phyloP scores from a whole-genome alignment of 2,329 filamentous ascomycete species.

The Cladosporium colombiae region DNA sequence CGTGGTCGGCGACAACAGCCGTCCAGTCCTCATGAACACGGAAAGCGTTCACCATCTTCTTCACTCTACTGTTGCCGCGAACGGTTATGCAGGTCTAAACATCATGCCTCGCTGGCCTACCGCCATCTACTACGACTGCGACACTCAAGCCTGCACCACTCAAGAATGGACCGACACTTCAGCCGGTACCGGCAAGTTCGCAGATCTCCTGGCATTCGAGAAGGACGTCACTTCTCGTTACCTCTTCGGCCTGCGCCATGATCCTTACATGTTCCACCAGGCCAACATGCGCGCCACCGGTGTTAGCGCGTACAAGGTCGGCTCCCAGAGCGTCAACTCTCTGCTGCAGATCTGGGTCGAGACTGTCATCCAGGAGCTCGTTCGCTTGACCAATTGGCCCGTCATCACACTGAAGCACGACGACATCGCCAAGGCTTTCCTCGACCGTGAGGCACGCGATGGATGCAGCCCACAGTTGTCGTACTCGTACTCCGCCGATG shows the following conservation, averaged over 20 bases:
- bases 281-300: constrained; percentile 58
- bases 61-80: constrained; percentile 51
- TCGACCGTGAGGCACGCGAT: constrained; percentile 55
- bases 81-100: constrained; percentile 58
- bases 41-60: constrained; percentile 58
- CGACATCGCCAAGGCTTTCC: constrained; percentile 54
- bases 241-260: constrained; percentile 57
- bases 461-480: constrained; percentile 52
- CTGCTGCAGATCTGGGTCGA: constrained; percentile 61
- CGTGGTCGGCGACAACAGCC: constrained; percentile 66
- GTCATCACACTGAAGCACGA: constrained; percentile 59
- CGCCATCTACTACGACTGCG: constrained; percentile 66
- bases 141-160: constrained; percentile 57
- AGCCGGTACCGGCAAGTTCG: constrained; percentile 55
- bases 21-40: constrained; percentile 54
- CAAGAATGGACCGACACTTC: constrained; percentile 64
- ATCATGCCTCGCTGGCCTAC: constrained; percentile 63
- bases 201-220: constrained; percentile 54
- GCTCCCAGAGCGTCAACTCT: constrained; percentile 50
- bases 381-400: constrained; percentile 56
- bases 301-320: constrained; percentile 50
- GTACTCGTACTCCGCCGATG: constrained; percentile 47
- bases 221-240: constrained; percentile 57
- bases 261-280: constrained; percentile 66
- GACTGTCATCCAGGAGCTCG: constrained; percentile 55